Base-by-base conservation (phyloP, 2,329 filamentous ascomycete genomes). In the Hypocreales sp. region DNA sequence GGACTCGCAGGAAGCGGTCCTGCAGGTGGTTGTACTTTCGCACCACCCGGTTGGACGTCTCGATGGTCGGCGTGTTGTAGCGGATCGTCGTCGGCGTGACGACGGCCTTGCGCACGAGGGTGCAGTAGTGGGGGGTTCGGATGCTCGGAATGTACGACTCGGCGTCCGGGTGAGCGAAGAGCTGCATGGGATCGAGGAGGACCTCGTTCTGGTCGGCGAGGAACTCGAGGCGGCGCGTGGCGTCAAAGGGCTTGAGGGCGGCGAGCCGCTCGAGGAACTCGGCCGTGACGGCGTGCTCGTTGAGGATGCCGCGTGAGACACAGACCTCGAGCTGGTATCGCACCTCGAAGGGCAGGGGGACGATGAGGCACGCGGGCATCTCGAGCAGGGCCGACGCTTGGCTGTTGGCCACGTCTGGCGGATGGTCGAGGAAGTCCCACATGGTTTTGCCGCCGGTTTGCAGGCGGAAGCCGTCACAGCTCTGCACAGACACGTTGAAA, bases 241-340 rank as follows among this genome's bases (percentile, higher is more conserved):
- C 82, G 22, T 64, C 63, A 2, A 52, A 40, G 1, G 47, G 34
- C 25, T 53, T 41, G 13, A 51, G 32, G 3, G 53, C 44, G 2
- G 64, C 57, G 12, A 95, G 60, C 22, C 55, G 63, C 16, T 60
- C 46, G 3, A 92, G 53, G 37, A 95, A 95, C 3, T 70, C 61
- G 2, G 51, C 46, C 1, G 59, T 64, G 24, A 95, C 65, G 25
- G 67, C 79, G 44, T 82, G 70, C 47, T 94, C 87, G 28, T 76
- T 77, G 9, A 98, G 55, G 15, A 72, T 61, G 1, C 75, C 73
- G 16, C 78, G 70, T 0, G 86, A 92, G n/a, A 95, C 64, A 45
- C 87, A 95, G 0, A 83, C 86, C 48, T 98, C 87, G 0, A 98
- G 66, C 46, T 93, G 84, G 44, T 95, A 98, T 11, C 82, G 69